Evolutionary conservation across 805 yeast genomes (phyloP), one percentile per base, ranked within the genome.

Genomic region (Soucietia sequanensis): DNA sequence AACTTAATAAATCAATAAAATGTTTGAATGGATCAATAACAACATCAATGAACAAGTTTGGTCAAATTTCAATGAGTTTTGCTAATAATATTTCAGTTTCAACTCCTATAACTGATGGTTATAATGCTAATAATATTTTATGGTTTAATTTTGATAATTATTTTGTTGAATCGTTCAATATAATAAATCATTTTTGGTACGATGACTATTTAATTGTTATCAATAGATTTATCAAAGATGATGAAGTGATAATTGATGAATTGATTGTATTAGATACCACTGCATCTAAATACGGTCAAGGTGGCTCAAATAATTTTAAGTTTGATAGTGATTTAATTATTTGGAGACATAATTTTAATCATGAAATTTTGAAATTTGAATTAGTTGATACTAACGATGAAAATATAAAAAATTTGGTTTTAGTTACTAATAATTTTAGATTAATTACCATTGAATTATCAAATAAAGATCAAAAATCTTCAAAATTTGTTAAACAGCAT

Each of bases 61-160:
- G 52, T 33, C 69, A 63, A 39, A 31, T 63, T 9, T 44, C 58
- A 3, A 49, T 62, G 4, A 45, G 65, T 1, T 60, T 39, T 41
- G 62, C 61, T 5, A 52, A 53, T 29, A 32, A 52, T 21, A 24
- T 63, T 8, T 37, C 64, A 0, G 37, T 63, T 6, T 59, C 66
- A 0, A 63, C 65, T 2, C 63, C 66, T 4, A 51, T 40, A 20
- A 46, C 46, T 11, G 41, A 47, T 10, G 45, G 46, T 11, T 45
- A 41, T 20, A 45, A 52, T 22, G 35, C 45, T 5, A 61, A 61
- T 37, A 72, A 67, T 35, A 49, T 62, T 4, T 38, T 65, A 8
- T 68, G 74, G 74, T 67, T 52, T 39, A 60, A 58, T 35, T 65
- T 64, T 38, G 53, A 51, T 27, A 60, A 62, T 41, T 58, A 55